phyloP scores from a whole-genome alignment of 331 rosid species.

The Stylosanthes scabra region DNA sequence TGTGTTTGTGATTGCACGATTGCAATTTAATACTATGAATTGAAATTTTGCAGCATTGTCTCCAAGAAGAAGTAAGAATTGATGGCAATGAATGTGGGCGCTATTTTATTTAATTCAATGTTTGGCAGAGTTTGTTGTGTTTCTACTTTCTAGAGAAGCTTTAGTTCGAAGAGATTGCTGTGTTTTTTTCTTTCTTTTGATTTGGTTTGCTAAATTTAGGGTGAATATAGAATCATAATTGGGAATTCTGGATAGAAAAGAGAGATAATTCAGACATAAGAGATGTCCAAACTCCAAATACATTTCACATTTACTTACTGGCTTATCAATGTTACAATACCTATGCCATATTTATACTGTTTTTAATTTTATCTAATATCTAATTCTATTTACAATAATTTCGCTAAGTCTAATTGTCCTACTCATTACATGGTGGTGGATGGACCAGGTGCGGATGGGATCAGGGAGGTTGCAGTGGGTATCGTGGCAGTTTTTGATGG shows the following conservation, averaged over 20 bases:
- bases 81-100: background rate
- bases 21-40: background rate
- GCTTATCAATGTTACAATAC: too few relatives aligned
- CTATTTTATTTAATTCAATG: background rate
- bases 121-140: background rate
- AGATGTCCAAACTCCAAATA: too few relatives aligned
- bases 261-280: too few relatives aligned
- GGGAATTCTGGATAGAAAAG: too few relatives aligned
- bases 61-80: background rate
- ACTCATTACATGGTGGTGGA: background rate
- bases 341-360: too few relatives aligned
- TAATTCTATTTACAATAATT: too few relatives aligned
- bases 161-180: background rate
- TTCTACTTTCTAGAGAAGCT: slow-evolving; percentile 21
- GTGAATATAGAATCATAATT: too few relatives aligned
- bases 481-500: slow-evolving; percentile 92
- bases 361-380: too few relatives aligned
- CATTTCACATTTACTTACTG: too few relatives aligned
- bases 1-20: background rate
- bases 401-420: too few relatives aligned
- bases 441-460: slow-evolving; percentile 65
- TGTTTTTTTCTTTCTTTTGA: slow-evolving; percentile 16
- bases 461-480: slow-evolving; percentile 80
- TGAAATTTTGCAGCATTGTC: background rate
- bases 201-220: too few relatives aligned